A percentile compares a stretch with the other conserved stretches of the same genome.
Conservation (phyloP, 352 stramenopile genomes). For the Blastocystis sp. region DNA sequence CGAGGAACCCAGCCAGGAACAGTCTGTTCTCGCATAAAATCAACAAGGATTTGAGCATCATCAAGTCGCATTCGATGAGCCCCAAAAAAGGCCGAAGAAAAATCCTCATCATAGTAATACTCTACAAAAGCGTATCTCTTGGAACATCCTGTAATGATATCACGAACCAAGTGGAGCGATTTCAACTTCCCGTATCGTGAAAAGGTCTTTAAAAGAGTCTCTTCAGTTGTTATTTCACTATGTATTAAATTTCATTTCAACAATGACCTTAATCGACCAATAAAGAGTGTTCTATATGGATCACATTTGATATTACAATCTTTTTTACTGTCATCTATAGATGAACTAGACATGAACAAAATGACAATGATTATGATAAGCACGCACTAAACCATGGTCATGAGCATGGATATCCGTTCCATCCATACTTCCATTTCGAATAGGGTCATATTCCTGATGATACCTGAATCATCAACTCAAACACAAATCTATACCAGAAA, state of each 20-base stretch:
- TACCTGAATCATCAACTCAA: conserved; percentile 19
- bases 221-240: conserved; percentile 44
- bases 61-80: conserved; percentile 9
- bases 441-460: conserved; percentile 64
- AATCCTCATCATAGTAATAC: conserved; percentile 58
- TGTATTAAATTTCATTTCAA: not conserved
- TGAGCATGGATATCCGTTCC: conserved; percentile 64
- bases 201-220: conserved; percentile 22
- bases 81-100: conserved; percentile 41
- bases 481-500: conserved; percentile 14
- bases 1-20: conserved; percentile 59
- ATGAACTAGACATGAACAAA: not conserved
- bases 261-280: conserved; percentile 22
- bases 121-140: conserved; percentile 48
- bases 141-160: conserved; percentile 60
- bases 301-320: conserved; percentile 1
- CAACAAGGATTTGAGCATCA: conserved; percentile 51
- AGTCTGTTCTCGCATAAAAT: conserved; percentile 58
- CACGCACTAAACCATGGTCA: conserved; percentile 65
- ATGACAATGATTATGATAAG: conserved; percentile 35
- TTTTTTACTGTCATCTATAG: conserved; percentile 17
- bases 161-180: conserved; percentile 7
- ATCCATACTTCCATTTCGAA: conserved; percentile 68
- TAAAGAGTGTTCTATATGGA: conserved; percentile 63
- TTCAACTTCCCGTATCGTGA: conserved; percentile 38